Conservation (phyloP, 371 early-diverging fungal genomes). For the Mortierella sp. region DNA sequence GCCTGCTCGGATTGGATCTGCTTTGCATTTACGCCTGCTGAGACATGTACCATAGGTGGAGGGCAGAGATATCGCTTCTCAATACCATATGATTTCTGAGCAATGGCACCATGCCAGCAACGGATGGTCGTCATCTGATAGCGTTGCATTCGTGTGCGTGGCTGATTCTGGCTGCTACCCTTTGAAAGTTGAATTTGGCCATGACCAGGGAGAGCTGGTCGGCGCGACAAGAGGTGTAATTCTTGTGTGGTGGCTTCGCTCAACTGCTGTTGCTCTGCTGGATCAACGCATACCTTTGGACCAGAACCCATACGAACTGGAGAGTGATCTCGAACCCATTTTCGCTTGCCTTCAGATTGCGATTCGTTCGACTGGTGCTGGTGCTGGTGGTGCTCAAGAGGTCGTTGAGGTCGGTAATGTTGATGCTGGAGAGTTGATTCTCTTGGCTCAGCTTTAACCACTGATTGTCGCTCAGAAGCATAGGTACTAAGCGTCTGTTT, state of each 20-base stretch:
- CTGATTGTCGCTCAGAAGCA: background rate
- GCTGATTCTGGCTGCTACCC: constrained; percentile 12
- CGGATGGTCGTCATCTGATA: constrained; percentile 62
- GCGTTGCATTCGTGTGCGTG: constrained; percentile 35
- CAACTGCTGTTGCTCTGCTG: constrained; percentile 11
- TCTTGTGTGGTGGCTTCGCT: constrained; percentile 29
- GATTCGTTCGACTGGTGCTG: constrained; percentile 7
- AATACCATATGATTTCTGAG: constrained; percentile 86
- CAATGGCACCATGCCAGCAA: constrained; percentile 72
- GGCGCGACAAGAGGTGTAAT: constrained; percentile 37
- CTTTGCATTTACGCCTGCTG: constrained; percentile 51
- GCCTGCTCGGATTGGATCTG: constrained; percentile 53
- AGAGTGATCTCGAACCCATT: constrained; percentile 33
- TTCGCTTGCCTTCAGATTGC: constrained; percentile 19
- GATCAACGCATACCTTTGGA: constrained; percentile 14
- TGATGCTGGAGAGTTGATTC: background rate
- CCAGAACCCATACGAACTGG: constrained; percentile 23
- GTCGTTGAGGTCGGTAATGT: background rate
- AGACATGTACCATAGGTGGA: constrained; percentile 74
- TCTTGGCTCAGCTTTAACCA: constrained; percentile 22
- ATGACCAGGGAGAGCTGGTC: background rate
- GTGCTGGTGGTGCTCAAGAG: background rate
- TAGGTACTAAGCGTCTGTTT: background rate
- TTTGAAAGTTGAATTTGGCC: background rate
- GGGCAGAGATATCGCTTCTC: constrained; percentile 85